Conservation (phyloP, 257 asterid genomes). For the Prunella vulgaris region DNA sequence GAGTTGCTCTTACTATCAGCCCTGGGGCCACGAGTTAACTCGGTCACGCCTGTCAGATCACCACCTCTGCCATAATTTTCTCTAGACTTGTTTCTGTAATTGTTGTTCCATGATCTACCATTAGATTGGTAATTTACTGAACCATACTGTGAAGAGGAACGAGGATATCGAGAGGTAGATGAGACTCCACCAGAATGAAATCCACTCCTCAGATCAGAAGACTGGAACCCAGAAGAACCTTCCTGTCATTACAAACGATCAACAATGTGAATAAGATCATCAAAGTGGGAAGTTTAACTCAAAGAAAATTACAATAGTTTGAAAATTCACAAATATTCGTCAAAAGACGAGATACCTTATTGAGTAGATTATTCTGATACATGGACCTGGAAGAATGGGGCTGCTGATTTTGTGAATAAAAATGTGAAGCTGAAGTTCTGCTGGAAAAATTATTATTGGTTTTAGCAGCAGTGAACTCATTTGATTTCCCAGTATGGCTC, state of each 20-base stretch:
- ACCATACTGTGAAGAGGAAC: slow-evolving; percentile 36
- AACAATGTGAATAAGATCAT: not conserved
- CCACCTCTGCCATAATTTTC: slow-evolving; percentile 47
- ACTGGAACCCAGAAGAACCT: slow-evolving; percentile 48
- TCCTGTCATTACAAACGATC: slow-evolving; percentile 33
- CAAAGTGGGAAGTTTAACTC: too few species aligned
- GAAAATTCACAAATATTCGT: not conserved
- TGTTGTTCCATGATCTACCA: slow-evolving; percentile 46
- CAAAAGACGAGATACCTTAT: slow-evolving; percentile 39
- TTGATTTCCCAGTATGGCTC: slow-evolving; percentile 44
- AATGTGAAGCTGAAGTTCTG: slow-evolving; percentile 33
- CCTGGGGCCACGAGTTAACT: slow-evolving; percentile 87
- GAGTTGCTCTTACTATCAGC: slow-evolving; percentile 34
- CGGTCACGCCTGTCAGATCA: slow-evolving; percentile 38
- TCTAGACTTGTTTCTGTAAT: slow-evolving; percentile 39
- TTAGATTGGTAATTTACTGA: slow-evolving; percentile 39
- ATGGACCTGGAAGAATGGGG: slow-evolving; percentile 36
- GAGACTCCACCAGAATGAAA: slow-evolving; percentile 41
- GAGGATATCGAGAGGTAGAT: slow-evolving; percentile 43
- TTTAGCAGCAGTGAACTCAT: slow-evolving; percentile 35
- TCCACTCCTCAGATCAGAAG: slow-evolving; percentile 40
- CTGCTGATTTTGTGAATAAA: slow-evolving; percentile 39
- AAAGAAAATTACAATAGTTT: too few species aligned
- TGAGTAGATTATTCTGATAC: slow-evolving; percentile 43
- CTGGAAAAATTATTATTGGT: slow-evolving; percentile 21